Evolutionary conservation across 1,284 basidiomycete genomes (phyloP).

Genomic region (Cutaneotrichosporon sp.): DNA sequence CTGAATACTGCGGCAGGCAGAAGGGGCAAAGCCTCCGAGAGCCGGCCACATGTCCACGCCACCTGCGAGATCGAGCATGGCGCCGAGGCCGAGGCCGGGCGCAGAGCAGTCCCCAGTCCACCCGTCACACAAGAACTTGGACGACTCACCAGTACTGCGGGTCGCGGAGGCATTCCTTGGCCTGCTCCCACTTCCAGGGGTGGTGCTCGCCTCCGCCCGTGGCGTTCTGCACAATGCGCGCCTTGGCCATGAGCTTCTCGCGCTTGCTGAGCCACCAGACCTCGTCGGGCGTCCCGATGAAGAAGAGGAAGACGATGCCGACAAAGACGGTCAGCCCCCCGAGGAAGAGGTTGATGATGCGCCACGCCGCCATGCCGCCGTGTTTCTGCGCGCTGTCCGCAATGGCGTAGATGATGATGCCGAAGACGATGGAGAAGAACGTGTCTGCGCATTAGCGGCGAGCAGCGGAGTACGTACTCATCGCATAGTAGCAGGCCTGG

Average conservation of each 20-base stretch:
- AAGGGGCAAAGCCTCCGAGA: too few relatives aligned
- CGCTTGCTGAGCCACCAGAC: constrained; percentile 35
- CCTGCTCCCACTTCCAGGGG: constrained; percentile 35
- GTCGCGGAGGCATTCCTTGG: constrained; percentile 36
- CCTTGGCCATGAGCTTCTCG: constrained; percentile 35
- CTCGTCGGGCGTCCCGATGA: constrained; percentile 34
- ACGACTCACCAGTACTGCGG: constrained; percentile 33
- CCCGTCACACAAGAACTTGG: too few relatives aligned
- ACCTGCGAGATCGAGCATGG: too few relatives aligned
- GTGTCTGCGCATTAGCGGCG: constrained; percentile 17
- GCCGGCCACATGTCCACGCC: too few relatives aligned
- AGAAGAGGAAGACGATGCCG: constrained; percentile 16
- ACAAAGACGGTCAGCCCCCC: constrained; percentile 30
- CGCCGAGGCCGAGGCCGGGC: too few relatives aligned
- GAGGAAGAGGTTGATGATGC: constrained; percentile 42
- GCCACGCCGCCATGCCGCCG: constrained; percentile 31
- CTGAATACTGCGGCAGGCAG: too few relatives aligned
- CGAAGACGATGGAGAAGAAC: constrained; percentile 20
- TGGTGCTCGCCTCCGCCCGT: constrained; percentile 29
- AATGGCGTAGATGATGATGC: constrained; percentile 31
- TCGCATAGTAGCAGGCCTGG: constrained; percentile 31
- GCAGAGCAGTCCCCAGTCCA: too few relatives aligned
- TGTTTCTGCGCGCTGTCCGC: constrained; percentile 26
- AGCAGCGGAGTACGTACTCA: constrained; percentile 21
- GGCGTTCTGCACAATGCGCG: constrained; percentile 31